Base-by-base conservation (phyloP, 176 grass and related monocot genomes). In the Pontederia paniculata region DNA sequence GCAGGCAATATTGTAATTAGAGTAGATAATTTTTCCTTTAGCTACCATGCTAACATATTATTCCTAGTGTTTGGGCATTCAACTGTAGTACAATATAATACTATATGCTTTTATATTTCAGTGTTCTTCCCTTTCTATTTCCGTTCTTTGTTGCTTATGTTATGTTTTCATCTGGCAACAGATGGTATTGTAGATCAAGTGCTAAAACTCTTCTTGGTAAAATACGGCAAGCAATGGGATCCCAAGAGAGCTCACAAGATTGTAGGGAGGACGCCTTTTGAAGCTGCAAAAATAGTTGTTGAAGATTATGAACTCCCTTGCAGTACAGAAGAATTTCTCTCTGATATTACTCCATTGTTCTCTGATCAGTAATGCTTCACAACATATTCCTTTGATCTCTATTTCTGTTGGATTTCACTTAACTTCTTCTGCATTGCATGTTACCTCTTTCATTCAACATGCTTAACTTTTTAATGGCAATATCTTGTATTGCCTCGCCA, bases 221-320 rank as follows among this genome's bases (percentile, higher is more conserved):
- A 82, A 67, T 80, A 89, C 41, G 91, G 86, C 15, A 90, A 87
- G 73, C 78, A 57, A 12, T 97, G 91, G 91, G 83, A 97, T 52
- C 69, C 25, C 71, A 88, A 79, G 66, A 90, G 70, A 62, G 83
- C 83, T 64, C 72, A 75, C 50, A 83, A 55, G 64, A 74, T 90
- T 61, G 74, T 97, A 54, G 91, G 91, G 9, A 89, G 70, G 65
- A 88, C 86, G 20, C 83, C 91, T 68, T 67, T 57, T 60, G 86
- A 97, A 78, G 91, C 83, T 55, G 86, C 83, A 66, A 74, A 64
- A 25, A 56, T 67, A 74, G 63, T 97, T 65, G 63, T 90, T 60
- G 77, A 90, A 78, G 83, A 97, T 50, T 97, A 90, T 16, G 74
- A 72, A 15, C 86, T 97, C 46, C 80, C 91, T 57, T 97, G 88